Evolutionary conservation across 306 rosid genomes (phyloP).

Genomic region (Prosopis cineraria): DNA sequence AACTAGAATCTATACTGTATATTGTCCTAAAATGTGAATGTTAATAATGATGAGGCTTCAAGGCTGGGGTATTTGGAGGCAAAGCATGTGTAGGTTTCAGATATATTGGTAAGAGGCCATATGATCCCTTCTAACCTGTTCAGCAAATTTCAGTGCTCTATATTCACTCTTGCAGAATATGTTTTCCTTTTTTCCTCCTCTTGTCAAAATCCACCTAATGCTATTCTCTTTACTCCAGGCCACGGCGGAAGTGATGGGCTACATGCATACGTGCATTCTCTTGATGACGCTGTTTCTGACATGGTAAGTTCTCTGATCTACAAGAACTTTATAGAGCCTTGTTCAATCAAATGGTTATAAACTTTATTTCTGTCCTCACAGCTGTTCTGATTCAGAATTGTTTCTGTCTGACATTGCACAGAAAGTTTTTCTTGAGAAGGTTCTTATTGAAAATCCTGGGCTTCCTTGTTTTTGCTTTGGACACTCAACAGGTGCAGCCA

Average conservation of each 20-base stretch:
- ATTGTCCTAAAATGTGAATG: background rate
- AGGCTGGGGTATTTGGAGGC: background rate
- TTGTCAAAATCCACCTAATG: slow-evolving; percentile 10
- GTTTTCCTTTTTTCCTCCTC: background rate
- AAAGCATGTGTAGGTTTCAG: slow-evolving; percentile 16
- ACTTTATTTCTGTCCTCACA: background rate
- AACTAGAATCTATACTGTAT: background rate
- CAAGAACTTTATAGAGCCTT: background rate
- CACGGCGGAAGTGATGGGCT: slow-evolving; percentile 98
- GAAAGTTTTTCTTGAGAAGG: slow-evolving; percentile 76
- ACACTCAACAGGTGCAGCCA: slow-evolving; percentile 97
- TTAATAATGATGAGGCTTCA: background rate
- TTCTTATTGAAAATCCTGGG: slow-evolving; percentile 68
- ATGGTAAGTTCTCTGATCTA: slow-evolving; percentile 54
- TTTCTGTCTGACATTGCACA: slow-evolving; percentile 35
- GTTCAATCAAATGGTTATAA: background rate
- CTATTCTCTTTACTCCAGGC: slow-evolving; percentile 45
- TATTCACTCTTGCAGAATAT: background rate
- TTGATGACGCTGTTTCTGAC: slow-evolving; percentile 84
- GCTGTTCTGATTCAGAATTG: slow-evolving; percentile 19
- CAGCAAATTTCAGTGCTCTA: background rate
- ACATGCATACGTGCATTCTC: slow-evolving; percentile 90
- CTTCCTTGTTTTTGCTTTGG: slow-evolving; percentile 85
- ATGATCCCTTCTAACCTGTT: slow-evolving; percentile 6
- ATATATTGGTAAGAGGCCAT: background rate